Evolutionary conservation across 1,139 yeast genomes (phyloP).

Genomic region (Saccharomyces hybrid): DNA sequence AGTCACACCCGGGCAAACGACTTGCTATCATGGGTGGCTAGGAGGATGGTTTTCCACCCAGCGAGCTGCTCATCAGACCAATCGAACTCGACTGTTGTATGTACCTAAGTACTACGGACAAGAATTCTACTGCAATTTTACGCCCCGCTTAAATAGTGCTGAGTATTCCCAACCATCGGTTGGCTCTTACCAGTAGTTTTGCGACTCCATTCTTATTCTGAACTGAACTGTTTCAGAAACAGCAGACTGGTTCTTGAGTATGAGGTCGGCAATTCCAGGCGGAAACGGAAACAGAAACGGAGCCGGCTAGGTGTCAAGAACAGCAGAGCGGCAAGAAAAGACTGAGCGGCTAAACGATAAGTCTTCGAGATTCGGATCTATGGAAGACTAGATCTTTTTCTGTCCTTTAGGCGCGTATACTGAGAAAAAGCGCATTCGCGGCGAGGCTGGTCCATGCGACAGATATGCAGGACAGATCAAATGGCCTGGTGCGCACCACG

Average conservation of each 20-base stretch:
- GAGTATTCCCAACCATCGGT: neutral
- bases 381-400: neutral
- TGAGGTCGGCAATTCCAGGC: too few relatives aligned
- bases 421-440: neutral
- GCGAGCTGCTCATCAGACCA: constrained; percentile 37
- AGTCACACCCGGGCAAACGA: constrained; percentile 35
- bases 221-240: neutral
- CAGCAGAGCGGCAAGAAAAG: neutral
- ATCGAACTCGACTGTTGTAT: neutral
- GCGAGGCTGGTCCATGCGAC: too few relatives aligned
- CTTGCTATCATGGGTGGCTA: constrained; percentile 34
- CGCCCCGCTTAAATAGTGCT: neutral
- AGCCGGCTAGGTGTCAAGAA: neutral
- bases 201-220: neutral
- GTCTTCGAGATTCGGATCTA: neutral
- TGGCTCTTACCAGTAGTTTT: neutral
- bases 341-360: neutral
- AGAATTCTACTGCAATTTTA: neutral
- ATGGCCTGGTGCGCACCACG: too few relatives aligned
- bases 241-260: neutral
- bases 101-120: neutral
- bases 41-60: constrained; percentile 35
- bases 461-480: too few relatives aligned
- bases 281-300: neutral
- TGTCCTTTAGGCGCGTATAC: neutral